A percentile compares a stretch with the other conserved stretches of the same genome.
Conservation (phyloP, 768 basidiomycete species). For the Russula earlei region DNA sequence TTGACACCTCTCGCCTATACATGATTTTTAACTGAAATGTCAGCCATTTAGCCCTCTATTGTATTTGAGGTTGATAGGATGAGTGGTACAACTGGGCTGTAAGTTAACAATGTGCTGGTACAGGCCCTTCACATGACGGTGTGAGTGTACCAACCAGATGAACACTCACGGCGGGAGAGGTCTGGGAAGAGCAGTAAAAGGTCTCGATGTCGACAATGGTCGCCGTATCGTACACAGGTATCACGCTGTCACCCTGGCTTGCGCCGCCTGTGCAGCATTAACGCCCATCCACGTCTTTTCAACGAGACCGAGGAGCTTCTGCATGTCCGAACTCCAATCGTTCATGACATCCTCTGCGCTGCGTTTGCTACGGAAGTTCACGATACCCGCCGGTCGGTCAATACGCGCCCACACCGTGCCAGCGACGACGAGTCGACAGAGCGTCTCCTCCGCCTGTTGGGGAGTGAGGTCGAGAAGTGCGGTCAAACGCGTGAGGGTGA, state of each 20-base stretch:
- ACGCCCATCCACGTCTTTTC: slow-evolving; percentile 99
- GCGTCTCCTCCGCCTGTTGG: slow-evolving; percentile 78
- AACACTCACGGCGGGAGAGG: neutral
- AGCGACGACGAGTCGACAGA: slow-evolving; percentile 84
- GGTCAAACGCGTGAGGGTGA: slow-evolving; percentile 74
- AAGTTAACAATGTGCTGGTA: neutral
- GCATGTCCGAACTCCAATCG: slow-evolving; percentile 96
- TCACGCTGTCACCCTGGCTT: slow-evolving; percentile 48
- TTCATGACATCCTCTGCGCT: slow-evolving; percentile 92
- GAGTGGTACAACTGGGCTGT: no score
- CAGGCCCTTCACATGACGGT: neutral
- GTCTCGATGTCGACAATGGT: neutral
- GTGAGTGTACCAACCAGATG: neutral
- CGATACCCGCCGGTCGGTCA: slow-evolving; percentile 83
- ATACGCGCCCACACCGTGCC: slow-evolving; percentile 90
- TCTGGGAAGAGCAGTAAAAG: neutral
- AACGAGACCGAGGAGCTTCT: slow-evolving; percentile 78
- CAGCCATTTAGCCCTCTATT: neutral
- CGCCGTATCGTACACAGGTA: neutral
- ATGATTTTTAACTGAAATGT: neutral
- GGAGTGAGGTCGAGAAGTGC: slow-evolving; percentile 77
- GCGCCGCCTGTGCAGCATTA: slow-evolving; percentile 82
- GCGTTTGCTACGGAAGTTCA: slow-evolving; percentile 77
- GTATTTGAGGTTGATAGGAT: neutral
- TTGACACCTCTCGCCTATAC: neutral